Evolutionary conservation across 192 early-diverging fungal genomes (phyloP).

Genomic region (Dissophora globulifera): DNA sequence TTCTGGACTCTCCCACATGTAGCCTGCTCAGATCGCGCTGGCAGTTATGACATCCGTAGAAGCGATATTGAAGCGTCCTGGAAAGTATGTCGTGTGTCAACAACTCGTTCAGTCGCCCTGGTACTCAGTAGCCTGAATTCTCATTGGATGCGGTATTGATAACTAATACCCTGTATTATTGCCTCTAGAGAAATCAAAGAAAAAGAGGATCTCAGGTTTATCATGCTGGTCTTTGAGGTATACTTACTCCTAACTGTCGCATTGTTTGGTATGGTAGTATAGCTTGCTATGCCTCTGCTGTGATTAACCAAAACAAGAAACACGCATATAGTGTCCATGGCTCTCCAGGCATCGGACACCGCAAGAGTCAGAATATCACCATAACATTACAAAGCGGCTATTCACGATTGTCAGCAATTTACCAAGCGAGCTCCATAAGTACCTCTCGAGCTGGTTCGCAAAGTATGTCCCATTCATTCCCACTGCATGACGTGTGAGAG

Average conservation of each 20-base stretch:
- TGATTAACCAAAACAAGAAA: neutral
- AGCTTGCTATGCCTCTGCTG: neutral
- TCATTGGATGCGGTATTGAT: no score
- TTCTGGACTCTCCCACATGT: constrained; percentile 13
- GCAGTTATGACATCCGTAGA: constrained; percentile 84
- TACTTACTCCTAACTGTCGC: neutral
- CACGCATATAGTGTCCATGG: constrained; percentile 76
- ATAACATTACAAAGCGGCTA: constrained; percentile 83
- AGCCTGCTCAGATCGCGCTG: constrained; percentile 70
- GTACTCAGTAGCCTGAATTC: no score
- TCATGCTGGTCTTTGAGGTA: constrained; percentile 89
- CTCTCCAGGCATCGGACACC: constrained; percentile 78
- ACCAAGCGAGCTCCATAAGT: constrained; percentile 86
- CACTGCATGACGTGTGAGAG: no score
- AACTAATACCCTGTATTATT: neutral
- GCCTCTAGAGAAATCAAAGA: constrained; percentile 49
- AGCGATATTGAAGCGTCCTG: constrained; percentile 73
- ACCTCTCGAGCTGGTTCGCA: constrained; percentile 86
- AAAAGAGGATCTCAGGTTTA: constrained; percentile 78
- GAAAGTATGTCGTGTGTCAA: constrained; percentile 32
- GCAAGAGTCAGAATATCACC: constrained; percentile 85
- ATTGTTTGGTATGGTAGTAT: neutral
- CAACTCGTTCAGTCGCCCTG: no score
- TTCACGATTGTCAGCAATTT: constrained; percentile 87
- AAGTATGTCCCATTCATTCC: no score